Evolutionary conservation across 805 yeast species (phyloP), one percentile per base, ranked within the genome.

Genomic region (Sugiyamaella qingdaonensis): DNA sequence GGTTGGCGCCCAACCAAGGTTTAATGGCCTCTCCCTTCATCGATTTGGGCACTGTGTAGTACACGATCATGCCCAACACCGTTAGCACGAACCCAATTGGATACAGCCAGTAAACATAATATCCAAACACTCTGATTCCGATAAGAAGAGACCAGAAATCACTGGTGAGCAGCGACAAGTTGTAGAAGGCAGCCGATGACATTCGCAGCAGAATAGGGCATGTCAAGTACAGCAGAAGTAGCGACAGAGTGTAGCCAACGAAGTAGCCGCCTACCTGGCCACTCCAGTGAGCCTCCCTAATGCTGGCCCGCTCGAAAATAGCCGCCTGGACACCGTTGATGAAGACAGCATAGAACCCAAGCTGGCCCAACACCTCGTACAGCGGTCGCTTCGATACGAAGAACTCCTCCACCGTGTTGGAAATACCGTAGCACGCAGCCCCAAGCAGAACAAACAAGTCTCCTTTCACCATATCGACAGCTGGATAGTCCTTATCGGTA

Each of bases 111-210:
- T 58, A 74, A 4, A 74, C 78, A 34, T 62, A 63, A 61, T 74
- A 74, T 29, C 74, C 74, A 58, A 74, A 74, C n/a, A 73, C 76
- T 56, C 67, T 64, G 46, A 71, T 64, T n/a, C 78, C 78, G 21
- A 74, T 71, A 11, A 74, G 56, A 55, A 74, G 56, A 10, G 77
- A 71, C 78, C 78, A 74, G 63, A 74, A 74, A 57, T 74, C 78
- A 14, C 74, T 69, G 13, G 78, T 74, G 48, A 74, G 64, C 19
- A 73, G 52, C 35, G 75, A 72, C 53, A 74, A 60, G 61, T 74
- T 74, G 66, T 74, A 74, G 54, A 74, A 74, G 10, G 78, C 76
- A 10, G 78, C 77, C 5, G 76, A 72, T 14, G 78, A 71, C 71
- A 74, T 71, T 35, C 78, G 63, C 67, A 74, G 69, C 58, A 74